Conservation (phyloP, 345 rosid genomes). For the Cardamine resedifolia region DNA sequence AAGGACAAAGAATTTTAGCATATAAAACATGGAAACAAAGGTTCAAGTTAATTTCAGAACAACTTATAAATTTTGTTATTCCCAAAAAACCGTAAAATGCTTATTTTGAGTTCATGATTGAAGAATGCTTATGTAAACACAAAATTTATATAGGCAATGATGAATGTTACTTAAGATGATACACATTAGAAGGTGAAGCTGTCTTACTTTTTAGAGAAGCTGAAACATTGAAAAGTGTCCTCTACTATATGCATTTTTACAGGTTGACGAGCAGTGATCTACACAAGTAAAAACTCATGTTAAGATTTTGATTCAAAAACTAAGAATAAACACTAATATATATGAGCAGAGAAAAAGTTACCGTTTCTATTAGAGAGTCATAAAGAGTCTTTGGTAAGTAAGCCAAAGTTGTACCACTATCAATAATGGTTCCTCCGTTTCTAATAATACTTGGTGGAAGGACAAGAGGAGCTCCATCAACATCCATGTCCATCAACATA, state of each 20-base stretch:
- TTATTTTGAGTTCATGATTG: background rate
- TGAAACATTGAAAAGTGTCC: slow-evolving; percentile 64
- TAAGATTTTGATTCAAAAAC: background rate
- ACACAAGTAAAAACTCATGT: slow-evolving; percentile 3
- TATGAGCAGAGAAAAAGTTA: slow-evolving; percentile 23
- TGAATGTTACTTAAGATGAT: background rate
- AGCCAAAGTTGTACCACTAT: slow-evolving; percentile 94
- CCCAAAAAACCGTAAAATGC: background rate
- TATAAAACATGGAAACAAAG: background rate
- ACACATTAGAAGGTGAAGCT: background rate
- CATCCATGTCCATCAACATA: slow-evolving; percentile 65
- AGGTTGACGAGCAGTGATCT: slow-evolving; percentile 59
- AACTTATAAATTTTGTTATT: background rate
- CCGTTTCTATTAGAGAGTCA: slow-evolving; percentile 54
- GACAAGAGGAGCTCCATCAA: slow-evolving; percentile 50
- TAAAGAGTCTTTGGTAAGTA: slow-evolving; percentile 67
- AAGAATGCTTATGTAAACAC: background rate
- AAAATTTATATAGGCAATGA: background rate
- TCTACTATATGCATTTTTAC: slow-evolving; percentile 57
- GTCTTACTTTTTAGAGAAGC: slow-evolving; percentile 57
- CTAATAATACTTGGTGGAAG: slow-evolving; percentile 56
- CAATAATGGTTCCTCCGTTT: slow-evolving; percentile 65
- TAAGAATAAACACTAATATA: background rate
- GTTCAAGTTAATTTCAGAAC: background rate
- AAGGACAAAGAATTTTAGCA: slow-evolving; percentile 9